phyloP scores from a whole-genome alignment of 2,329 filamentous ascomycete species.

The Beauveria brongniartii region DNA sequence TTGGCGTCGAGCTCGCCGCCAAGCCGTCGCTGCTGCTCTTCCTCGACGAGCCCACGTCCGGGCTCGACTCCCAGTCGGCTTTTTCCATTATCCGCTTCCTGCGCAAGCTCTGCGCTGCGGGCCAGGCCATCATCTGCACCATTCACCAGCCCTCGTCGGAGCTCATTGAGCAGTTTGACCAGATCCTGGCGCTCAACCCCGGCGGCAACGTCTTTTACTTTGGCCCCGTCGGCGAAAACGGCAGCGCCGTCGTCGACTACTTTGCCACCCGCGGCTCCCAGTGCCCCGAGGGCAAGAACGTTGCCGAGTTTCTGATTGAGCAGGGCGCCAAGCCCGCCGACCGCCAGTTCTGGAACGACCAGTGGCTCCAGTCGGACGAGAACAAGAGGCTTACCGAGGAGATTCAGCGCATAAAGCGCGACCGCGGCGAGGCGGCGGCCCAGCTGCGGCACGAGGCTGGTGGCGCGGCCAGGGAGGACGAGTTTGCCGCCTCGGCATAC shows the following conservation, averaged over 20 bases:
- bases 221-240: slow-evolving; percentile 44
- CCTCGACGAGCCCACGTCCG: slow-evolving; percentile 54
- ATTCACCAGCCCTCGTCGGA: slow-evolving; percentile 52
- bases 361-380: slow-evolving; percentile 61
- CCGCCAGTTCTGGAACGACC: slow-evolving; percentile 58
- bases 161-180: slow-evolving; percentile 50
- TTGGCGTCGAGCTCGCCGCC: slow-evolving; percentile 47
- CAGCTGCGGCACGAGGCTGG: slow-evolving; percentile 19
- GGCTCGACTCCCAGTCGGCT: slow-evolving; percentile 49
- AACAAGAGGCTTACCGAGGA: slow-evolving; percentile 51
- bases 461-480: slow-evolving; percentile 27
- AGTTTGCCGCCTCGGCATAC: slow-evolving; percentile 59
- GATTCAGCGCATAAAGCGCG: slow-evolving; percentile 50
- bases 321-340: slow-evolving; percentile 31
- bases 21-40: slow-evolving; percentile 56
- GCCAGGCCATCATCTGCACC: slow-evolving; percentile 52
- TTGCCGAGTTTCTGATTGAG: slow-evolving; percentile 42
- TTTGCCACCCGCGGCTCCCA: slow-evolving; percentile 54
- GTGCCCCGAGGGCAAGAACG: slow-evolving; percentile 49
- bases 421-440: slow-evolving; percentile 13
- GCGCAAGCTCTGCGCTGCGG: slow-evolving; percentile 50
- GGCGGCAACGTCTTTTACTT: slow-evolving; percentile 48
- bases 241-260: slow-evolving; percentile 39
- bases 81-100: slow-evolving; percentile 56
- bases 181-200: slow-evolving; percentile 43